Evolutionary conservation across 1,139 yeast species (phyloP), one percentile per base, ranked within the genome.

Genomic region (Spathaspora sp.): DNA sequence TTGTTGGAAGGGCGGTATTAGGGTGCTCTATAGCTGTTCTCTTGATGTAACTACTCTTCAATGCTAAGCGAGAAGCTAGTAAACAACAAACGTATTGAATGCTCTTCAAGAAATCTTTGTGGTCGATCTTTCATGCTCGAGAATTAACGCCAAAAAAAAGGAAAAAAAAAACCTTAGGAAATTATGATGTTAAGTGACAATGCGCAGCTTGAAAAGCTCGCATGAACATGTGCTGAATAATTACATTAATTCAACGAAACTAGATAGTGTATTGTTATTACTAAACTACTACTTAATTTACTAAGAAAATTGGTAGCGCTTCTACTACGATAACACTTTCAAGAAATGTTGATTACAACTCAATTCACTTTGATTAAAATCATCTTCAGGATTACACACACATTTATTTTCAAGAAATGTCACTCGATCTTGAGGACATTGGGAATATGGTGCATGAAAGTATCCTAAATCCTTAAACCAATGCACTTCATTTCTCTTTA

Each of bases 401-500:
- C 75, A 70, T 42, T 56, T 52, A 25, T 60, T 60, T 1, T 53
- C 46, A 3, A 58, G 38, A 39, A 56, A 55, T 1, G 46, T 38
- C 2, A 38, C 34, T 5, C 50, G 44, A 34, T 58, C 56, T 41
- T 51, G 56, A 1, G 76, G 75, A 50, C 76, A 70, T 47, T 64
- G 70, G 18, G 51, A 42, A 49, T 67, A 70, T 2, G 76, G 76
- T 3, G 61, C 53, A 53, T 70, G 75, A 46, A 46, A 56, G 47
- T 70, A 70, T 20, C 75, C 76, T 8, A 68, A 43, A 44, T 67
- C 65, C 5, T 55, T 54, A 43, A 70, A 64, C 66, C 72, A 68
- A 50, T 64, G 61, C 11, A 70, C 40, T 23, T 68, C 65, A 16
- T 48, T 43, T 24, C 56, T 59, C 11, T 51, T 42, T 36, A 68